Evolutionary conservation across 495 filamentous ascomycete genomes (phyloP).

Genomic region (Hypoxylon subgilvum): DNA sequence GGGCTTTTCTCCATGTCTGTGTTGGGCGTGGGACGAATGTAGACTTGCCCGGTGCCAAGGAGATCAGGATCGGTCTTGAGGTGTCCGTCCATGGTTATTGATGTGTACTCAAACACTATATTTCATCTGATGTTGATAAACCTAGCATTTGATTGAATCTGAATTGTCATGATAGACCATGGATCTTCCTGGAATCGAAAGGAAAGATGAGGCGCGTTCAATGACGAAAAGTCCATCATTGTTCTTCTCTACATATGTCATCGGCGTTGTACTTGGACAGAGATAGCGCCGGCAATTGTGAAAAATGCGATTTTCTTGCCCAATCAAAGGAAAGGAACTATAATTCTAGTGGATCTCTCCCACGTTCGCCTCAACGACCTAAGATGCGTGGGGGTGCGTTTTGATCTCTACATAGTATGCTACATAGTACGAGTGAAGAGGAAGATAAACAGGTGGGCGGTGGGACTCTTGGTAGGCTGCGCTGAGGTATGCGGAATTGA

Average conservation of each 20-base stretch:
- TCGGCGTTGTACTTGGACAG: no score
- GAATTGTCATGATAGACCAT: no score
- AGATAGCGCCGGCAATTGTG: background rate
- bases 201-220: no score
- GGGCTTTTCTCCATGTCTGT: conserved; percentile 6
- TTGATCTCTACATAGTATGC: no score
- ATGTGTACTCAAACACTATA: background rate
- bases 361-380: background rate
- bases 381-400: background rate
- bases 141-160: background rate
- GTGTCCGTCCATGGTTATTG: conserved; percentile 1
- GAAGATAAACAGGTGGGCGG: no score
- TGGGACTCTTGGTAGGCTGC: no score
- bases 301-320: background rate
- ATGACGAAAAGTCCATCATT: no score
- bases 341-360: background rate
- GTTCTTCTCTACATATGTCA: no score
- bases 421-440: no score
- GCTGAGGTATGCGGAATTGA: no score
- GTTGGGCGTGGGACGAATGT: conserved; percentile 3
- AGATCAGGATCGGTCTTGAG: conserved; percentile 1
- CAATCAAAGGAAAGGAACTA: conserved; percentile 4
- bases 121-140: no score
- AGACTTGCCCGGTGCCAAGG: background rate
- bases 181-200: no score